Evolutionary conservation across 148 eudicot species (phyloP).

Genomic region (Dianthus caryophyllus): DNA sequence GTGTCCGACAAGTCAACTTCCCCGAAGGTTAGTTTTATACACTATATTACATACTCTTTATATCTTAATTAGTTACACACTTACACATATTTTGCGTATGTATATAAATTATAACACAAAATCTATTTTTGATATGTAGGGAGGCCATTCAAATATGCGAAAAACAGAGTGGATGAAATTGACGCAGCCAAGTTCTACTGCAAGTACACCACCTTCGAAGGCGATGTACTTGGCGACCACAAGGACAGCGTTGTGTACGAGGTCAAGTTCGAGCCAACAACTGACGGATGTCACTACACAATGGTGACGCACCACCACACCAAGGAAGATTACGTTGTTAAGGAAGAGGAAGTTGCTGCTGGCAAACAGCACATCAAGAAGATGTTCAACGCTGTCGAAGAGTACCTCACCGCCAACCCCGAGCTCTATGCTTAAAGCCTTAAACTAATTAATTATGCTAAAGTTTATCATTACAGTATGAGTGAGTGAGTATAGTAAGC

Average conservation of each 20-base stretch:
- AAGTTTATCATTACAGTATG: too few relatives aligned
- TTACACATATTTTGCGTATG: neutral
- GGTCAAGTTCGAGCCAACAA: slow-evolving; percentile 9
- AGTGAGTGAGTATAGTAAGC: too few relatives aligned
- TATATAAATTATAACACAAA: too few relatives aligned
- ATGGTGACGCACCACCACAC: slow-evolving; percentile 21
- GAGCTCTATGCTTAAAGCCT: slow-evolving; percentile 22
- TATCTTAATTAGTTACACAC: too few relatives aligned
- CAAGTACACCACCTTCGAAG: slow-evolving; percentile 27
- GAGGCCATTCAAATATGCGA: slow-evolving; percentile 19
- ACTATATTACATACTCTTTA: too few relatives aligned
- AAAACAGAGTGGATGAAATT: slow-evolving; percentile 28
- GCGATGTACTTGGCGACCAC: slow-evolving; percentile 25
- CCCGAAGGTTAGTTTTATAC: neutral
- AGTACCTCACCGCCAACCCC: slow-evolving; percentile 31
- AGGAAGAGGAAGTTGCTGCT: slow-evolving; percentile 17
- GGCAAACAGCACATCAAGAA: slow-evolving; percentile 15
- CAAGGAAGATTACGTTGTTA: slow-evolving; percentile 14
- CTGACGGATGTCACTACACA: slow-evolving; percentile 16
- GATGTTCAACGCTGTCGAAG: slow-evolving; percentile 24
- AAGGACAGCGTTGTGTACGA: slow-evolving; percentile 21
- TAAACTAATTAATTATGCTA: too few relatives aligned
- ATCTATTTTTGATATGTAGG: slow-evolving; percentile 7
- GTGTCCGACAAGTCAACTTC: slow-evolving; percentile 21
- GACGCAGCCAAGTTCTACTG: slow-evolving; percentile 19